Evolutionary conservation across 805 yeast species (phyloP).

Genomic region (Candida dajiaensis): DNA sequence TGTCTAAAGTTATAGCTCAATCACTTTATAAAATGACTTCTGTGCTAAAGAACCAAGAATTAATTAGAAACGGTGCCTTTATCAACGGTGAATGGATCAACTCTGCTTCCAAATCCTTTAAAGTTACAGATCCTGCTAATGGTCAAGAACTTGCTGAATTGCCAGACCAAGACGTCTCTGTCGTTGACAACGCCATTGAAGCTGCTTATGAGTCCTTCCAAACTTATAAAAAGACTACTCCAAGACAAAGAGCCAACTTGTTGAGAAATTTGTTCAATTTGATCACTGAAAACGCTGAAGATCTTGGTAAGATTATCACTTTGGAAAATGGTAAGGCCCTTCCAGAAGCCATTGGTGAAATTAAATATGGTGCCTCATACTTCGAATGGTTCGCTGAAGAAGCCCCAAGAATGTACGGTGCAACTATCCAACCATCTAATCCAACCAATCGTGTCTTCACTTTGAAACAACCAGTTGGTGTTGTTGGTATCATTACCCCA

Average conservation of each 20-base stretch:
- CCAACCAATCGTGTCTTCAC: constrained; percentile 47
- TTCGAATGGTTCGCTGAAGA: constrained; percentile 85
- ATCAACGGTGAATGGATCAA: constrained; percentile 73
- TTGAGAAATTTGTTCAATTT: constrained; percentile 43
- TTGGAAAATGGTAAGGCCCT: constrained; percentile 60
- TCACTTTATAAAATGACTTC: neutral
- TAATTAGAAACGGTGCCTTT: constrained; percentile 53
- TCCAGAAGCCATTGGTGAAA: constrained; percentile 48
- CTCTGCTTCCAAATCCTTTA: constrained; percentile 39
- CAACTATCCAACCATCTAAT: constrained; percentile 49
- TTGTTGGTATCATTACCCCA: constrained; percentile 57
- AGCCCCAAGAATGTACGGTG: constrained; percentile 50
- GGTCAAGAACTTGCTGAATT: constrained; percentile 51
- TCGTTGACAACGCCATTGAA: constrained; percentile 52
- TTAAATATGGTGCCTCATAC: constrained; percentile 61
- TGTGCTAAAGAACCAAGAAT: constrained; percentile 32
- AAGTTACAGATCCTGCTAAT: constrained; percentile 74
- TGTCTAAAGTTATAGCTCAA: neutral
- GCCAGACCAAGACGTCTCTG: constrained; percentile 53
- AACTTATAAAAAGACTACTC: constrained; percentile 39
- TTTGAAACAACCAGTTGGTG: constrained; percentile 56
- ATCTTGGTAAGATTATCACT: constrained; percentile 48
- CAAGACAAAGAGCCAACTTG: constrained; percentile 45
- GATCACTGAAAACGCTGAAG: constrained; percentile 51
- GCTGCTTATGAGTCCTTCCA: constrained; percentile 41